Conservation (phyloP, 495 filamentous ascomycete genomes). For the Hypoxylon cercidicola region DNA sequence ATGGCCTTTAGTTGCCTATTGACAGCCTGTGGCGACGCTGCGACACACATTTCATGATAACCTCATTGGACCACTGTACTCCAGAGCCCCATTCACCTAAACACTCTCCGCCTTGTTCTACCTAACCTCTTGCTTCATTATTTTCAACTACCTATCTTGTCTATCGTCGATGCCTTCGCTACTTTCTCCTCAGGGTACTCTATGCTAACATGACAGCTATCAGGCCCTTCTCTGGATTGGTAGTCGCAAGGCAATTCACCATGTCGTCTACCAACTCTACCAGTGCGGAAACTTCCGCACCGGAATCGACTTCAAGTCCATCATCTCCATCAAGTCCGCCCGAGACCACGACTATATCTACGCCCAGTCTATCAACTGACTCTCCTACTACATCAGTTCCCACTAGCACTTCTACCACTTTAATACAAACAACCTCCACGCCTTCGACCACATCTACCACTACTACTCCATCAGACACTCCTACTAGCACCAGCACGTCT, state of each 20-base stretch:
- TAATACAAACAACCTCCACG: conserved; percentile 40
- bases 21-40: conserved; percentile 33
- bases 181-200: conserved; percentile 2
- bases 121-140: conserved; percentile 15
- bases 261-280: conserved; percentile 57
- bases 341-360: conserved; percentile 41
- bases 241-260: conserved; percentile 50
- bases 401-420: conserved; percentile 39
- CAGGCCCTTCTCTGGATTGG: conserved; percentile 49
- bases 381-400: conserved; percentile 21
- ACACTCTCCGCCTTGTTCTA: conserved; percentile 27
- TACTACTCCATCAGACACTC: conserved; percentile 16
- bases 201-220: conserved; percentile 55
- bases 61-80: conserved; percentile 38
- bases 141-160: conserved; percentile 1
- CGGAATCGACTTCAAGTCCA: conserved; percentile 40
- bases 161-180: conserved; percentile 17
- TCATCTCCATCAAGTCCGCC: conserved; percentile 46
- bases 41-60: conserved; percentile 44
- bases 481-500: conserved; percentile 19
- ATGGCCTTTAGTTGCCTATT: conserved; percentile 27
- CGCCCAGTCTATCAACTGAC: conserved; percentile 37
- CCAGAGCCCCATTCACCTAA: conserved; percentile 34
- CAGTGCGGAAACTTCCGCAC: conserved; percentile 46
- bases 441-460: conserved; percentile 33